Evolutionary conservation across 202 grass and related monocot species (phyloP).

Genomic region (Dendrocalamus latiflorus): DNA sequence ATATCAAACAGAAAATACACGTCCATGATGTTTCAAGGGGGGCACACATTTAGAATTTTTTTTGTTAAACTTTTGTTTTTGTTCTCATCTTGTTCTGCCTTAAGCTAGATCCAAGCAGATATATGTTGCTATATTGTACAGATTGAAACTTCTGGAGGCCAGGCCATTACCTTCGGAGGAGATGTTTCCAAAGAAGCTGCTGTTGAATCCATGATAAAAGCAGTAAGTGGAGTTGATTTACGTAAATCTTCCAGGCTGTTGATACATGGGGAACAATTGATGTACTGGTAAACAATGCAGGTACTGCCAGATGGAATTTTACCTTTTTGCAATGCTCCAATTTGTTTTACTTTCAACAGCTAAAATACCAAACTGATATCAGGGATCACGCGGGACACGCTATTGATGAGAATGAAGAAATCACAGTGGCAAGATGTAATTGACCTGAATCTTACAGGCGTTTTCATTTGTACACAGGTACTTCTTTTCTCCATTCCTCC

Average conservation of each 20-base stretch:
- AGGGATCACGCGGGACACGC: too few relatives aligned
- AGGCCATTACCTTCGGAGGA: too few relatives aligned
- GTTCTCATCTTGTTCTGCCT: background rate
- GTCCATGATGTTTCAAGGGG: background rate
- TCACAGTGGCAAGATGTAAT: too few relatives aligned
- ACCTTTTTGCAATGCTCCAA: background rate
- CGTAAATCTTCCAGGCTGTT: too few relatives aligned
- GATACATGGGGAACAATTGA: too few relatives aligned
- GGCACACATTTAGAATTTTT: background rate
- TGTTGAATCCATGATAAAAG: conserved; percentile 69
- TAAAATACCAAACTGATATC: background rate
- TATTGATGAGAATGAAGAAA: too few relatives aligned
- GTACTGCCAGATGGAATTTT: conserved; percentile 21
- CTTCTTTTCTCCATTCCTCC: background rate
- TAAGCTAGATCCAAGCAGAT: background rate
- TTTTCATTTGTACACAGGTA: too few relatives aligned
- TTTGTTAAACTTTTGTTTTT: background rate
- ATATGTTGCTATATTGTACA: conserved; percentile 1
- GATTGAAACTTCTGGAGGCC: conserved; percentile 63
- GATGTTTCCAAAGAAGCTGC: conserved; percentile 62
- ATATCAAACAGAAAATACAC: too few relatives aligned
- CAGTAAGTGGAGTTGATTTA: conserved; percentile 42
- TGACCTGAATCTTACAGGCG: too few relatives aligned
- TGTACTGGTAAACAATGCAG: conserved; percentile 78
- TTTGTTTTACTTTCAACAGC: conserved; percentile 16